Percentiles rank a stretch among this genome's conserved stretches.
These are phyloP conservation scores for Aspergillus sp. DNA, from an alignment of 2,329 filamentous ascomycete species.

Conservation along the genomic window DNA sequence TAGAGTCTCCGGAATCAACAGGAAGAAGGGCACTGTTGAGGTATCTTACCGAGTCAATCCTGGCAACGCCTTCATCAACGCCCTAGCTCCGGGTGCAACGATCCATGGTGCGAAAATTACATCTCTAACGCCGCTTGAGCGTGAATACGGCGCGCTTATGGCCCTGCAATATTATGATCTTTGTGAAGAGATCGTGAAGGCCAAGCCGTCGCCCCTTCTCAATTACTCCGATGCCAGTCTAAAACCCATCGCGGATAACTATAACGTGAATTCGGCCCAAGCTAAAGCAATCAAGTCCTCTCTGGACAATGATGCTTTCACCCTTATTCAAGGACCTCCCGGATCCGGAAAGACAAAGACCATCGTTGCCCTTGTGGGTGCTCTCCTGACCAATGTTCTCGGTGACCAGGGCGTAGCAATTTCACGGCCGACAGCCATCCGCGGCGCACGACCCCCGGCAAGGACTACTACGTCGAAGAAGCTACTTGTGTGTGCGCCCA, in stretches of 20 bases:
- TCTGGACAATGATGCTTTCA: constrained; percentile 94
- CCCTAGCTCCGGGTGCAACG: constrained; percentile 67
- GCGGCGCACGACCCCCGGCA: constrained; percentile 33
- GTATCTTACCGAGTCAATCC: constrained; percentile 82
- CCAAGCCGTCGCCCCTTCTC: constrained; percentile 84
- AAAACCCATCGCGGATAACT: constrained; percentile 68
- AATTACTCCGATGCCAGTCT: constrained; percentile 75
- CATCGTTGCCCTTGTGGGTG: constrained; percentile 92
- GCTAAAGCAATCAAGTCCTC: constrained; percentile 89
- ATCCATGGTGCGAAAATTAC: constrained; percentile 80
- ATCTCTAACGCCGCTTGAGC: constrained; percentile 90
- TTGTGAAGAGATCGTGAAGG: constrained; percentile 85
- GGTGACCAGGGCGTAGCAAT: constrained; percentile 51
- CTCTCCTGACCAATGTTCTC: constrained; percentile 66
- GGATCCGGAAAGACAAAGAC: constrained; percentile 99
- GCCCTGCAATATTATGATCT: constrained; percentile 94
- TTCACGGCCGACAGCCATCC: constrained; percentile 41
- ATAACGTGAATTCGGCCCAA: constrained; percentile 83
- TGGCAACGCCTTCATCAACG: constrained; percentile 60
- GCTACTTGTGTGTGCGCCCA: constrained; percentile 93
- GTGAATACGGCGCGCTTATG: constrained; percentile 89
- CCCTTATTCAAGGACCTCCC: constrained; percentile 90
- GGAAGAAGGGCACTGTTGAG: constrained; percentile 79
- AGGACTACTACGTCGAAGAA: constrained; percentile 65
- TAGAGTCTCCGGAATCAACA: constrained; percentile 74